Base-by-base conservation (phyloP, 2,329 filamentous ascomycete species). In the Colletotrichum chlorophyti region DNA sequence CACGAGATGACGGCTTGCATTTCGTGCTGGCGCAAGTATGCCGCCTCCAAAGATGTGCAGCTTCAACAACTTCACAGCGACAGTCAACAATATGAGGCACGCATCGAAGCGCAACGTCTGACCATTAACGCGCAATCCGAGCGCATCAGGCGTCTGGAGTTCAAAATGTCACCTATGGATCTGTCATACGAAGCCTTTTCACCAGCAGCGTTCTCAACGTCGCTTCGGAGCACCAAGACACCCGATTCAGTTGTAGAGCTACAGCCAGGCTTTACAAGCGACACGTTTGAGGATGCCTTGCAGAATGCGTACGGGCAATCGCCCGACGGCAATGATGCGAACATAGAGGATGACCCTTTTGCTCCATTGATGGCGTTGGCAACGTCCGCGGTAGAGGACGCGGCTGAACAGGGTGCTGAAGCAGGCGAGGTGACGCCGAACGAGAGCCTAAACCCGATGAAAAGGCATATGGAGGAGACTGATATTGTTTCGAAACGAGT, bases 81-180 rank as follows among this genome's bases (percentile, higher is more conserved):
- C 15, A 41, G 24, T 19, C 19, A 34, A 21, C 15, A 51, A 26
- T 23, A 41, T 19, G 31, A 26, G 12, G 47, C 27, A 34, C 19
- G 12, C 9, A 34, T 51, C 19, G 15, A 51, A 51, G 37, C 26
- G n/a, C 12, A 51, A n/a, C 7, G 27, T 41, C 27, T 32, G 15
- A 51, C 47, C 14, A 51, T 51, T 17, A 23, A 41, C 47, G 12
- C 14, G 15, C 15, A 51, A 41, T 35, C 12, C 14, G 26, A 51
- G 37, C 35, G n/a, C 8, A 51, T 51, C 17, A 34, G 19, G 3
- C 5, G 8, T n/a, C 32, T 51, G 7, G 37, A 51, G 26, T 21
- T 51, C 12, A 27, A 51, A n/a, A 47, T 47, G 14, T 47, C 47
- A 24, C 47, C 47, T 4, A 51, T 51, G 23, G 35, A 51, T 12